These are phyloP conservation scores for Achaetomium macrosporum DNA, from an alignment of 2,329 filamentous ascomycete species.

Conservation along the genomic window DNA sequence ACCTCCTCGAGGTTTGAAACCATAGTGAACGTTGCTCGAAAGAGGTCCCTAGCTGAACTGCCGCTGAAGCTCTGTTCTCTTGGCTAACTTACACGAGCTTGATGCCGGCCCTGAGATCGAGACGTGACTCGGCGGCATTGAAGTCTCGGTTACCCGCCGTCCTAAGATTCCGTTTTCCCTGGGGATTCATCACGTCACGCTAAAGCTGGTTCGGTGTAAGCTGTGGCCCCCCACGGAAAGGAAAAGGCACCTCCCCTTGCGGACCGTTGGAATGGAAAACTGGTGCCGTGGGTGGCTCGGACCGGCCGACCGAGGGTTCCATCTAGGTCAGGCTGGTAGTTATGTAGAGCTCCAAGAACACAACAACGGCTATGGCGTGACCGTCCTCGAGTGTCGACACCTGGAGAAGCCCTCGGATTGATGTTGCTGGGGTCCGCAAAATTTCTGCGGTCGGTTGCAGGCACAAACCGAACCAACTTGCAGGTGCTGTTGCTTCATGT, in stretches of 20 bases:
- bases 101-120: no score
- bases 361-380: no score
- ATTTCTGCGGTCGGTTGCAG: not conserved
- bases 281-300: not conserved
- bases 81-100: not conserved
- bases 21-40: not conserved
- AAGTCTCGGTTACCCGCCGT: no score
- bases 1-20: not conserved
- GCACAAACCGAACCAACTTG: not conserved
- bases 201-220: not conserved
- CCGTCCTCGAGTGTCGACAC: no score
- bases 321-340: not conserved
- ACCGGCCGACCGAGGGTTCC: not conserved
- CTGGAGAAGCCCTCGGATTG: not conserved
- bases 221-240: not conserved
- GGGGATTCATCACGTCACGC: no score
- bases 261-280: not conserved
- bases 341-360: no score
- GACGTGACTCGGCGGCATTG: no score
- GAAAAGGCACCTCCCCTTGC: not conserved
- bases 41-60: not conserved
- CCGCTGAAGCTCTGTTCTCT: not conserved
- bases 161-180: no score
- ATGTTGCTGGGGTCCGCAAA: not conserved
- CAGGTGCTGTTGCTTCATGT: not conserved